Percentiles rank a stretch among this genome's conserved stretches.
phyloP scores from a whole-genome alignment of 345 rosid genomes.

The Brassica juncea region DNA sequence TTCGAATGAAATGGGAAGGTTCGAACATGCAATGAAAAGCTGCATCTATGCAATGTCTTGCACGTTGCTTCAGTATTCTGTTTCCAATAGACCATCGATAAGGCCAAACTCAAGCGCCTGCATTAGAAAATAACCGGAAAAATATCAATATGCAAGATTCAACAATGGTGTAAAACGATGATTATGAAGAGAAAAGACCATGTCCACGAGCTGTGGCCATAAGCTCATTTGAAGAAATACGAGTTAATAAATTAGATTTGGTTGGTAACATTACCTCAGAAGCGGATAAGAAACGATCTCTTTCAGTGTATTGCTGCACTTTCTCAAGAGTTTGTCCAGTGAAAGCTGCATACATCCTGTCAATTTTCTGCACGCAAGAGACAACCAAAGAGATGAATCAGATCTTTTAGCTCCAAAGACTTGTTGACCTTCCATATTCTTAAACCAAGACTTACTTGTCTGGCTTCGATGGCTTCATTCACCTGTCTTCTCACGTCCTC shows the following conservation, averaged over 20 bases:
- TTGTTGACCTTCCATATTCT: not conserved
- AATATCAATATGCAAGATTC: not conserved
- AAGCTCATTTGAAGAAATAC: not conserved
- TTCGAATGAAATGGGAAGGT: slow-evolving; percentile 26
- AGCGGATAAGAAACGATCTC: slow-evolving; percentile 79
- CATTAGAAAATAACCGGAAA: not conserved
- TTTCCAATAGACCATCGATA: slow-evolving; percentile 78
- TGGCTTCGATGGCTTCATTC: slow-evolving; percentile 79
- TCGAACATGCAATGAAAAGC: slow-evolving; percentile 19
- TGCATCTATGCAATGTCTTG: slow-evolving; percentile 1
- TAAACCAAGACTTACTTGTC: slow-evolving; percentile 57
- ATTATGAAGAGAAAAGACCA: not conserved
- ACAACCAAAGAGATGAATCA: slow-evolving; percentile 20
- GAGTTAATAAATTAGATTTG: not conserved
- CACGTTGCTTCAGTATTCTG: slow-evolving; percentile 53
- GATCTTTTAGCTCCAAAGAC: not conserved
- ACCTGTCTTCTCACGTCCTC: slow-evolving; percentile 90
- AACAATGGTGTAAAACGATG: not conserved
- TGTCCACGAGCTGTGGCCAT: not conserved
- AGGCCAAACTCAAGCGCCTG: slow-evolving; percentile 93
- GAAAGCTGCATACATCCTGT: slow-evolving; percentile 80
- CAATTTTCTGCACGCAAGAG: slow-evolving; percentile 71
- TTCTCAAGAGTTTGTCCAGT: slow-evolving; percentile 83
- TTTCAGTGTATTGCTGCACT: slow-evolving; percentile 81
- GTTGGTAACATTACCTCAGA: slow-evolving; percentile 60